Base-by-base conservation (phyloP, 164 flowering plant genomes). In the Annona squamosa region DNA sequence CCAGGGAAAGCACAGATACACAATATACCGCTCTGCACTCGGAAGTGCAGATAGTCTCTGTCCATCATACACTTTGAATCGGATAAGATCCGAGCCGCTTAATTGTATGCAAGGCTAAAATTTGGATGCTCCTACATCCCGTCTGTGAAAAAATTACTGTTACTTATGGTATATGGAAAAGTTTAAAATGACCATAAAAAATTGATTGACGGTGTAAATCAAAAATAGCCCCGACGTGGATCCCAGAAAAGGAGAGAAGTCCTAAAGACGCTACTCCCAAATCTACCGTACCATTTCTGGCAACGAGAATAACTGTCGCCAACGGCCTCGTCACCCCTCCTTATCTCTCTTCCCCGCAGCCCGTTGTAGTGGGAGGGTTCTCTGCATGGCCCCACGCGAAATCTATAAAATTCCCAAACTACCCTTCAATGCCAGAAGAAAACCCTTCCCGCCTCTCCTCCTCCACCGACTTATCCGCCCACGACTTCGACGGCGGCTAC, bases 401-500 rank as follows among this genome's bases (percentile, higher is more conserved):
- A 9, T 52, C 13, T 10, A 9, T 10, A 52, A 52, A 9, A 52
- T 52, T 16, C 59, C 59, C 10, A 52, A 12, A 52, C 59, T 52
- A 52, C 10, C 59, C 59, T 16, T 52, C 68, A 65, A 65, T 42
- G 46, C 17, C 17, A 2, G 46, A 17, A 6, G 68, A 65, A 42
- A 65, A 6, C 4, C 44, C 45, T 13, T 65, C 68, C 68, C 68
- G 68, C 68, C 6, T 5, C 5, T 12, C 68, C 3, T 65, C 68
- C 46, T 37, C 68, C 68, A 65, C 45, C 44, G 16, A 45, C 17
- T 26, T 26, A 26, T 26, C 37, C 46, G 4, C 17, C 68, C 41
- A 9, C 47, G 68, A 65, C 7, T 6, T 65, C 68, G 68, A 65
- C 41, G 68, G 42, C 44, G 68, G 41, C 44, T 65, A 65, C 47